These are phyloP conservation scores for Colletotrichum melonis DNA, from an alignment of 2,329 filamentous ascomycete species.

Conservation along the genomic window DNA sequence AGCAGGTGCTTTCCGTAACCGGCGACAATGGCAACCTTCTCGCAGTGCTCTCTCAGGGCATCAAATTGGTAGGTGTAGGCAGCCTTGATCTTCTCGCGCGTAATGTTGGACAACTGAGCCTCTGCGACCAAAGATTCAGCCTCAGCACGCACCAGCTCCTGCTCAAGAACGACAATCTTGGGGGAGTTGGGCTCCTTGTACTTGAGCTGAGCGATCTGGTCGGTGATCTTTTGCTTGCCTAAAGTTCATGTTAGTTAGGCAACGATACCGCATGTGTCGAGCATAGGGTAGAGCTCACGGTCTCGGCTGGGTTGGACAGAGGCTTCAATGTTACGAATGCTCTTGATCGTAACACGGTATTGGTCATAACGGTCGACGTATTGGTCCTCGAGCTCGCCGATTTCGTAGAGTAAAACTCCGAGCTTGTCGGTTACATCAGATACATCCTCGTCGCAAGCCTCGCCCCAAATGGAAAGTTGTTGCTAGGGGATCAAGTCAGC, in stretches of 20 bases:
- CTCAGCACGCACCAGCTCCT: conserved; percentile 97
- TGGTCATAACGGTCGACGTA: conserved; percentile 99
- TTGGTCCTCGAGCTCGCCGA: conserved; percentile 97
- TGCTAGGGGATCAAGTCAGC: conserved; percentile 66
- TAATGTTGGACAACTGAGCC: conserved; percentile 98
- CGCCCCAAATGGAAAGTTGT: conserved; percentile 99
- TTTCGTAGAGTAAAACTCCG: conserved; percentile 96
- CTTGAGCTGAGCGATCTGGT: conserved; percentile 98
- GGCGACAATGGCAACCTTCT: conserved; percentile 98
- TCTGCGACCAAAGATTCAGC: conserved; percentile 99
- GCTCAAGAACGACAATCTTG: conserved; percentile 96
- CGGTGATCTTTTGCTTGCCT: conserved; percentile 99
- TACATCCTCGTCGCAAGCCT: conserved; percentile 94
- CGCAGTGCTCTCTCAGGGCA: conserved; percentile 94
- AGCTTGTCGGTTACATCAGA: conserved; percentile 99
- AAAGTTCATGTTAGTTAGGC: conserved; percentile 27
- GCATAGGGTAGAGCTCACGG: conserved; percentile 68
- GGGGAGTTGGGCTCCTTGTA: conserved; percentile 99
- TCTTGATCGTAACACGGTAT: conserved; percentile 99
- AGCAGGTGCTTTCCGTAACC: conserved; percentile 98
- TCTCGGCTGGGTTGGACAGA: conserved; percentile 98
- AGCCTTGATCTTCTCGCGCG: conserved; percentile 98
- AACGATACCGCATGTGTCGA: neutral
- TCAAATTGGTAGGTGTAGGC: conserved; percentile 99
- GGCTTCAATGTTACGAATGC: conserved; percentile 98